Base-by-base conservation (phyloP, 176 grass and related monocot species). In the Saccharum spontaneum region DNA sequence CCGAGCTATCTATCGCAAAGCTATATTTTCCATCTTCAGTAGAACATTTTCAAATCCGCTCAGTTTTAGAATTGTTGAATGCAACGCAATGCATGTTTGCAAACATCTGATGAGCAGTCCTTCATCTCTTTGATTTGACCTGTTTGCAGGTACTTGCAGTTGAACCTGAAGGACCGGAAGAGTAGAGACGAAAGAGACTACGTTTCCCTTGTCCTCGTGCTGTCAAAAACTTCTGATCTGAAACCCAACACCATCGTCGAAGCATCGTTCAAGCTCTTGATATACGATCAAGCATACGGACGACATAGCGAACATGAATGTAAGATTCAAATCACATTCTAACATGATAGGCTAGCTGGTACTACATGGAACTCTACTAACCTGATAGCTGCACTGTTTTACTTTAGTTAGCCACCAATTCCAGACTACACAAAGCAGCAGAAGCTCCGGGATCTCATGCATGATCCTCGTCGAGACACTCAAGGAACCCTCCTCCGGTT, bases 91-190 rank as follows among this genome's bases (percentile, higher is more conserved):
- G 70, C 41, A 9, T 46, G 41, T 30, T 2, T 78, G 13, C 26
- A 62, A 44, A 15, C 36, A 39, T 63, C 37, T 30, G 55, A 26
- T 10, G 76, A 30, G 22, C 12, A 78, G n/a, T 30, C 1, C 7
- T 78, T 37, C 18, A 18, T 18, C 7, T 78, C 12, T 44, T n/a
- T 63, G 17, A 44, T 4, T 18, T 78, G 55, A 30, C 59, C 24
- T 48, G 17, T 48, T 68, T 67, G 55, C 40, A 80, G 78, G 78
- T 80, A 80, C 78, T n/a, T n/a, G n/a, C n/a, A n/a, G n/a, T n/a
- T n/a, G n/a, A 80, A 80, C 41, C 78, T 67, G 28, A 68, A 48
- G 41, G 24, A 66, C 78, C 1, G 17, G 46, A 80, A 68, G 28
- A n/a, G 78, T 50, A 16, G 78, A 0, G 78, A 50, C 20, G 1